Evolutionary conservation across 495 filamentous ascomycete genomes (phyloP).

Genomic region (Neurospora tetraspora): DNA sequence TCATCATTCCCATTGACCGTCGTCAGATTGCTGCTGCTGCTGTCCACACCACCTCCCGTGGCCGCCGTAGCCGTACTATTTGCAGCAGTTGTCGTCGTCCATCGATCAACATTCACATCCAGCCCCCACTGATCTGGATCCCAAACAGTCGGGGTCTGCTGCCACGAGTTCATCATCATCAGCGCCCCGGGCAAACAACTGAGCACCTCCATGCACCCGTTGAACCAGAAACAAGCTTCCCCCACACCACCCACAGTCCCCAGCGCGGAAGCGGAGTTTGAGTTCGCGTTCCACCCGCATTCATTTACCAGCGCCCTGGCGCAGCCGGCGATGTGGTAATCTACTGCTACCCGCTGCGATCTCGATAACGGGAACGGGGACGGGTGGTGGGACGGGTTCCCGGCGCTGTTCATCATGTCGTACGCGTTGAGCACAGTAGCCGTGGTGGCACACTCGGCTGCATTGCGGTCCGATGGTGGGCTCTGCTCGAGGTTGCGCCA

Average conservation of each 20-base stretch:
- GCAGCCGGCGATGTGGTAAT: slow-evolving; percentile 67
- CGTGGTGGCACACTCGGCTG: slow-evolving; percentile 76
- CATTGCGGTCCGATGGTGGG: slow-evolving; percentile 50
- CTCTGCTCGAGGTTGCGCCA: slow-evolving; percentile 63
- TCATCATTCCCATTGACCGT: slow-evolving; percentile 43
- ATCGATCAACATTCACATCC: slow-evolving; percentile 60
- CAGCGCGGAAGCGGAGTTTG: slow-evolving; percentile 11
- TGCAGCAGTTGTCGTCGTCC: slow-evolving; percentile 1
- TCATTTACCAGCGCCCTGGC: slow-evolving; percentile 84
- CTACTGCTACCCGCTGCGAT: background rate
- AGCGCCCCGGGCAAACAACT: slow-evolving; percentile 48
- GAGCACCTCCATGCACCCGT: slow-evolving; percentile 80
- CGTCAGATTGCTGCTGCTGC: slow-evolving; percentile 6
- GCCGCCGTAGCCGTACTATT: background rate
- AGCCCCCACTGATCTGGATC: slow-evolving; percentile 87
- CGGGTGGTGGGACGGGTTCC: background rate
- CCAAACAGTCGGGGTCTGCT: slow-evolving; percentile 45
- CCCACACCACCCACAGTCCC: slow-evolving; percentile 54
- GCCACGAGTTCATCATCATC: slow-evolving; percentile 21
- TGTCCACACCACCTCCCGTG: background rate
- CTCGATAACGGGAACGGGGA: background rate
- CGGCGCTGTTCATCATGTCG: slow-evolving; percentile 61
- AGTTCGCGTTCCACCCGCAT: slow-evolving; percentile 78
- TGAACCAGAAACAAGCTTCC: slow-evolving; percentile 90
- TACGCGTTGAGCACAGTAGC: slow-evolving; percentile 87